A percentile compares a stretch with the other conserved stretches of the same genome.
Conservation (phyloP, 2,329 filamentous ascomycete species). For the Diplodia sapinea region DNA sequence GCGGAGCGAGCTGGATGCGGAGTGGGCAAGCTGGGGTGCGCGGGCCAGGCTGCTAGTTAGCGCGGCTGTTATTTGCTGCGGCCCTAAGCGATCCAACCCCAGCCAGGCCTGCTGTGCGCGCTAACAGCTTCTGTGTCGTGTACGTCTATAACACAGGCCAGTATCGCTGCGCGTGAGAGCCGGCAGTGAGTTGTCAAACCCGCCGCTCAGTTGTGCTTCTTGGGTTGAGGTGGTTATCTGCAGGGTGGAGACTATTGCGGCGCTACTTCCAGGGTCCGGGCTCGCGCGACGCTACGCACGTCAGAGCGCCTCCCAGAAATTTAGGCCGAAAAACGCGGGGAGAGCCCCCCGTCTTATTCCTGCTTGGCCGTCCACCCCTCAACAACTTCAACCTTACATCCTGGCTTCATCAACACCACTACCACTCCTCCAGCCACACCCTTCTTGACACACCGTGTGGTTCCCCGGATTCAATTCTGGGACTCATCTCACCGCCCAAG, state of each 20-base stretch:
- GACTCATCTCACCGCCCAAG: neutral
- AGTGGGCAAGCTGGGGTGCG: neutral
- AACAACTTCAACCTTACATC: neutral
- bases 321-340: neutral
- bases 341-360: neutral
- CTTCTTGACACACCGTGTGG: neutral
- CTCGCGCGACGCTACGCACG: slow-evolving; percentile 1
- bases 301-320: neutral
- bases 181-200: neutral
- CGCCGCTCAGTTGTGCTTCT: neutral
- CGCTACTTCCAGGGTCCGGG: neutral
- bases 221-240: neutral
- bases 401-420: neutral
- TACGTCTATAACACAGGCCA: neutral
- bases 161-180: neutral
- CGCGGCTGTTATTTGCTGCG: neutral
- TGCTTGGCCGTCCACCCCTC: neutral
- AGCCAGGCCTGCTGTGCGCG: neutral
- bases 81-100: slow-evolving; percentile 4
- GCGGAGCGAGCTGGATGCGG: neutral
- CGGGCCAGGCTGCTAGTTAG: neutral
- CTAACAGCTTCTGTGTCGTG: neutral
- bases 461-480: neutral
- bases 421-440: neutral
- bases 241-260: neutral